Evolutionary conservation across 2,329 filamentous ascomycete species (phyloP), one percentile per base, ranked within the genome.

Genomic region (Ceratocystis ficicola): DNA sequence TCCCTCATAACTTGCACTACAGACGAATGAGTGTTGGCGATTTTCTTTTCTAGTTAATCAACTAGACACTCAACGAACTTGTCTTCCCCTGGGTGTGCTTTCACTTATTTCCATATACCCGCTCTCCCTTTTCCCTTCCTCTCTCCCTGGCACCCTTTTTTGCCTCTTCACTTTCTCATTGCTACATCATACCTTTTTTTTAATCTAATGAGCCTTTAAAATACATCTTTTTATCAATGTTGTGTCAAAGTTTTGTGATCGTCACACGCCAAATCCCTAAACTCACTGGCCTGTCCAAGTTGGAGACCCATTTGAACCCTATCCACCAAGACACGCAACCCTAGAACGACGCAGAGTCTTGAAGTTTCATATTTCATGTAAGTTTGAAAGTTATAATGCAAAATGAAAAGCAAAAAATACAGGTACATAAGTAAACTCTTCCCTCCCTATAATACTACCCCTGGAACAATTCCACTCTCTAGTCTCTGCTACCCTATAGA

Each of bases 131-230:
- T 30, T 55, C 12, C 22, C 28, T 15, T 41, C 10, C 41, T 12
- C 41, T 28, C 44, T 20, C 25, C 20, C n/a, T 25, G 5, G 15
- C 28, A 8, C 3, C 3, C 32, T 15, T 50, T 30, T 63, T 63
- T 32, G 17, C n/a, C 59, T 44, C 22, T 32, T 48, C 12, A 63
- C 25, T 20, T 46, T 36, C 36, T 63, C 61, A 62, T n/a, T 59
- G 28, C 17, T 36, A 36, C n/a, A 59, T 32, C 55, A 6, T 59
- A 59, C 15, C 8, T 32, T 15, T 59, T 59, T 22, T 50, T 55
- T 55, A 64, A 55, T 41, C 20, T 65, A 41, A 57, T 59, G 50
- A 44, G 20, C 12, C 12, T 59, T n/a, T 59, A 30, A 65, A 46
- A 25, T 36, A 36, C 5, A 36, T 1, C 5, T 20, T 46, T 17